Conservation (phyloP, 257 asterid species). For the Ilex asprella region DNA sequence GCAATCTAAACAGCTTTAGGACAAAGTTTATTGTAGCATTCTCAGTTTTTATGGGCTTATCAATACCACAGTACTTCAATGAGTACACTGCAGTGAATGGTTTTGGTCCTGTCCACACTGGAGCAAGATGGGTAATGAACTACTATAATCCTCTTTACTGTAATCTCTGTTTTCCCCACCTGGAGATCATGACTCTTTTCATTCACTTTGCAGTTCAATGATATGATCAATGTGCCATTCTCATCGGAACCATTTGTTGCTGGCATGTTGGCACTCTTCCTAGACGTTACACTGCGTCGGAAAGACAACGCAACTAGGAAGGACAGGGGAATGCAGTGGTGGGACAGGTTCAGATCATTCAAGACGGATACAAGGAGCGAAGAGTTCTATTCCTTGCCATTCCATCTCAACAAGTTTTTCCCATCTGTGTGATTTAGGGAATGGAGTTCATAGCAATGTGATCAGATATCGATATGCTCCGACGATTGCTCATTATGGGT, state of each 20-base stretch:
- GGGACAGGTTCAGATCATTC: conserved; percentile 72
- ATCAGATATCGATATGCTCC: too few species aligned
- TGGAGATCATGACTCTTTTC: not conserved
- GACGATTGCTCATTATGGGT: too few species aligned
- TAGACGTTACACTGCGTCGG: conserved; percentile 61
- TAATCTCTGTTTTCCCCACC: not conserved
- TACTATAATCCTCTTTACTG: not conserved
- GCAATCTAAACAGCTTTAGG: conserved; percentile 84
- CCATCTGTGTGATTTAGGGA: conserved; percentile 56
- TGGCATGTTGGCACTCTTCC: conserved; percentile 53
- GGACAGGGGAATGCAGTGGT: conserved; percentile 94
- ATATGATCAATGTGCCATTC: conserved; percentile 82
- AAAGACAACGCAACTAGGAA: conserved; percentile 56
- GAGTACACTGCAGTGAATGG: conserved; percentile 47
- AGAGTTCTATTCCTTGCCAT: conserved; percentile 84
- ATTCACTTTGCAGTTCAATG: conserved; percentile 55
- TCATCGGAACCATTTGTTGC: conserved; percentile 79
- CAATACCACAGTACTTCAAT: conserved; percentile 88
- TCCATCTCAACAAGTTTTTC: conserved; percentile 86
- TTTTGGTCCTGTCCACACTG: conserved; percentile 71
- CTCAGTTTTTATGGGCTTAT: conserved; percentile 89
- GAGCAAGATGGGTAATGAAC: conserved; percentile 83
- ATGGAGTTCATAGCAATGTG: not conserved
- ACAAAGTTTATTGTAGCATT: conserved; percentile 79
- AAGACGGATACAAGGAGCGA: conserved; percentile 80